phyloP scores from a whole-genome alignment of 176 grass and related monocot species.

The Olyra latifolia region DNA sequence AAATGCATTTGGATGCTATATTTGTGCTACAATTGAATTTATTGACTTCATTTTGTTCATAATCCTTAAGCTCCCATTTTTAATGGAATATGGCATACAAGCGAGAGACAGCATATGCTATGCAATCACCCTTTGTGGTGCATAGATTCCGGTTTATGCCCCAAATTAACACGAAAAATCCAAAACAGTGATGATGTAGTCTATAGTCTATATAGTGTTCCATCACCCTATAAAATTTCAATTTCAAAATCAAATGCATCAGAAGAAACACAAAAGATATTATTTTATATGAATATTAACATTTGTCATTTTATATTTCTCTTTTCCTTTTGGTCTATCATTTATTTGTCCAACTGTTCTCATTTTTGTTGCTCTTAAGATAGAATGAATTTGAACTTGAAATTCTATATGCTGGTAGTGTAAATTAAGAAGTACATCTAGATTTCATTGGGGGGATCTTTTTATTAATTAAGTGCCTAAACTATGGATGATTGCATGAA shows the following conservation, averaged over 20 bases:
- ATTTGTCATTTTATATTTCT: neutral
- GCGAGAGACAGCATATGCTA: neutral
- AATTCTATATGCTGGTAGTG: neutral
- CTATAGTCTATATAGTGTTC: neutral
- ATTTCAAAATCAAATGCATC: neutral
- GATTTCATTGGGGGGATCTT: neutral
- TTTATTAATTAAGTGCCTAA: neutral
- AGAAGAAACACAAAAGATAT: neutral
- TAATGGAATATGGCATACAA: constrained; percentile 14
- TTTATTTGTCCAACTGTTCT: neutral
- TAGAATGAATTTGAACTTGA: neutral
- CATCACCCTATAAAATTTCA: neutral
- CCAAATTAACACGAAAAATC: neutral
- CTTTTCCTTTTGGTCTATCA: neutral
- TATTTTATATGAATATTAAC: neutral
- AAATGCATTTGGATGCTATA: constrained; percentile 21
- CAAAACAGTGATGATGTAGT: neutral
- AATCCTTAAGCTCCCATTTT: neutral
- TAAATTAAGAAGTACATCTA: neutral
- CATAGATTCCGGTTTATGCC: neutral
- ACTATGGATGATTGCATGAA: neutral
- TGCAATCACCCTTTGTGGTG: neutral
- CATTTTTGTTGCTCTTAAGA: neutral
- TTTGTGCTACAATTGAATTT: constrained; percentile 27
- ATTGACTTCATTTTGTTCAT: neutral